Conservation (phyloP, 345 rosid genomes). For the Eucalyptus guilfoylei region DNA sequence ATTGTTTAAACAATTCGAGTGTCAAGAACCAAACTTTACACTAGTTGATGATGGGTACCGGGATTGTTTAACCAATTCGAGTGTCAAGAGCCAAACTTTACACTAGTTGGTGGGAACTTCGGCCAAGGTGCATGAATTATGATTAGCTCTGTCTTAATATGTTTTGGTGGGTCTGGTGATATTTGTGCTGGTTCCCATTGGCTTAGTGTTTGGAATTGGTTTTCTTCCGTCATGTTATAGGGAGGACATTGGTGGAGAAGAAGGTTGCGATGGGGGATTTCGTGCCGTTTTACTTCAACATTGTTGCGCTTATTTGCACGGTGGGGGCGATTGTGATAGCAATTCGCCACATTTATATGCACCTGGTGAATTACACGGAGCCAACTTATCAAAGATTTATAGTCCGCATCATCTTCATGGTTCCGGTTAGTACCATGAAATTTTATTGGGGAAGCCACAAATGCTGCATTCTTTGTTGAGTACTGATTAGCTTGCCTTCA, state of each 20-base stretch:
- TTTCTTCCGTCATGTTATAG: background rate
- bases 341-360: slow-evolving; percentile 71
- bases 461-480: background rate
- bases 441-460: background rate
- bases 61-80: background rate
- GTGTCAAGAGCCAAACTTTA: background rate
- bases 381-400: slow-evolving; percentile 96
- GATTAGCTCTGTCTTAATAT: background rate
- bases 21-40: background rate
- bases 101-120: background rate
- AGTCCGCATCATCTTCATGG: slow-evolving; percentile 99
- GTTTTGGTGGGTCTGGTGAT: background rate
- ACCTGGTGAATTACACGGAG: slow-evolving; percentile 82
- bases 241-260: background rate
- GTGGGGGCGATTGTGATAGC: slow-evolving; percentile 68
- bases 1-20: background rate
- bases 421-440: slow-evolving; percentile 52
- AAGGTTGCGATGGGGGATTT: slow-evolving; percentile 41
- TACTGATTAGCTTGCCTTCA: background rate
- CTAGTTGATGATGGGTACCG: background rate
- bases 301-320: slow-evolving; percentile 66
- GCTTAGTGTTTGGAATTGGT: background rate
- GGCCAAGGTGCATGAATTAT: background rate
- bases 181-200: background rate
- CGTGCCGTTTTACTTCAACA: slow-evolving; percentile 35